A percentile compares a stretch with the other conserved stretches of the same genome.
phyloP scores from a whole-genome alignment of 305 asterid species.

The Fraxinus angustifolia region DNA sequence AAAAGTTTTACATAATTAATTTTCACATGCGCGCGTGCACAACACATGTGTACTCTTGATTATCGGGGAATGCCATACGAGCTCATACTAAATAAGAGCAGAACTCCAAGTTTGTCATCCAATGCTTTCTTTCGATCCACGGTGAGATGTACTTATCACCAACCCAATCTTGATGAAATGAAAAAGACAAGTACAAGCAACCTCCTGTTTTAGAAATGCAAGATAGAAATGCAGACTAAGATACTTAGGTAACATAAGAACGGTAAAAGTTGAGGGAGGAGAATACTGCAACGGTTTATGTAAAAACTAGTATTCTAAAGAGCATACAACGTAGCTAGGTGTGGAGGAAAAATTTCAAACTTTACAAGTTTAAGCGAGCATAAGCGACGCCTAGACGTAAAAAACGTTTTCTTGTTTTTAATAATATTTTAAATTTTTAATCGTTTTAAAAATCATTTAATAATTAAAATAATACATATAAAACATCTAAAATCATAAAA shows the following conservation, averaged over 20 bases:
- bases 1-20: background rate
- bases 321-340: too few relatives aligned
- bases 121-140: background rate
- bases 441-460: too few relatives aligned
- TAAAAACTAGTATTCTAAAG: background rate
- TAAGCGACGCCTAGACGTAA: too few relatives aligned
- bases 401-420: too few relatives aligned
- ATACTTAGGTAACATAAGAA: background rate
- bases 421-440: too few relatives aligned
- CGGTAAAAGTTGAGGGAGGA: background rate
- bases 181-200: background rate
- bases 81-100: background rate
- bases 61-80: background rate
- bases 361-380: too few relatives aligned
- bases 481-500: too few relatives aligned
- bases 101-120: background rate
- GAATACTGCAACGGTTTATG: background rate
- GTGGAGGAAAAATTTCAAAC: too few relatives aligned
- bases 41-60: background rate
- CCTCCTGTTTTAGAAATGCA: background rate
- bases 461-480: too few relatives aligned
- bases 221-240: background rate
- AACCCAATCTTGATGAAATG: background rate
- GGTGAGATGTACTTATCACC: background rate
- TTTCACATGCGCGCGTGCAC: background rate